Evolutionary conservation across 1,284 basidiomycete species (phyloP).

Genomic region (Naganishia sp.): DNA sequence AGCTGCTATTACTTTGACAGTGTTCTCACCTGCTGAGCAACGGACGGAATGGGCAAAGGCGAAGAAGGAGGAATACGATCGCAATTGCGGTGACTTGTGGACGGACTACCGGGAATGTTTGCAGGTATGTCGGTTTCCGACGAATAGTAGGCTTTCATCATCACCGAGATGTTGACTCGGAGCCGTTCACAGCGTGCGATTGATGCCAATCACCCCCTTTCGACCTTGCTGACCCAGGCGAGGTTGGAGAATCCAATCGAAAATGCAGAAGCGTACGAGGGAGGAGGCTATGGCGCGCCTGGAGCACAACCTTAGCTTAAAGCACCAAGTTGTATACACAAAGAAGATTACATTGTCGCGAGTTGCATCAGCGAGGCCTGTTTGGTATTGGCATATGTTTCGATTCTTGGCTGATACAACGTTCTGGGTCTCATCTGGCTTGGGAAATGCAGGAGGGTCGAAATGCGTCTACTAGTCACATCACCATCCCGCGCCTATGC

Average conservation of each 20-base stretch:
- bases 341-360: neutral
- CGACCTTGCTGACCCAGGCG: slow-evolving; percentile 73
- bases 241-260: slow-evolving; percentile 74
- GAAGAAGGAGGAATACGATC: slow-evolving; percentile 36
- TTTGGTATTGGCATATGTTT: neutral
- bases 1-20: slow-evolving; percentile 5
- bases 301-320: slow-evolving; percentile 29
- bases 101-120: slow-evolving; percentile 35
- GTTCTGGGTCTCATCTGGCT: neutral
- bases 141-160: neutral
- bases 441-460: too few relatives aligned
- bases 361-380: neutral
- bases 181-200: slow-evolving; percentile 67
- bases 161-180: neutral
- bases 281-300: slow-evolving; percentile 33
- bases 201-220: slow-evolving; percentile 69
- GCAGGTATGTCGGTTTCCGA: slow-evolving; percentile 23
- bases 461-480: neutral
- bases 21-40: slow-evolving; percentile 15
- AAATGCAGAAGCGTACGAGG: slow-evolving; percentile 27
- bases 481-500: slow-evolving; percentile 18
- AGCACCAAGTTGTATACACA: neutral
- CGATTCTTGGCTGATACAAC: slow-evolving; percentile 5
- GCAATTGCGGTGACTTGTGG: slow-evolving; percentile 41
- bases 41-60: slow-evolving; percentile 29